Conservation (phyloP, 2,329 filamentous ascomycete species). For the Colletotrichum brevisporum region DNA sequence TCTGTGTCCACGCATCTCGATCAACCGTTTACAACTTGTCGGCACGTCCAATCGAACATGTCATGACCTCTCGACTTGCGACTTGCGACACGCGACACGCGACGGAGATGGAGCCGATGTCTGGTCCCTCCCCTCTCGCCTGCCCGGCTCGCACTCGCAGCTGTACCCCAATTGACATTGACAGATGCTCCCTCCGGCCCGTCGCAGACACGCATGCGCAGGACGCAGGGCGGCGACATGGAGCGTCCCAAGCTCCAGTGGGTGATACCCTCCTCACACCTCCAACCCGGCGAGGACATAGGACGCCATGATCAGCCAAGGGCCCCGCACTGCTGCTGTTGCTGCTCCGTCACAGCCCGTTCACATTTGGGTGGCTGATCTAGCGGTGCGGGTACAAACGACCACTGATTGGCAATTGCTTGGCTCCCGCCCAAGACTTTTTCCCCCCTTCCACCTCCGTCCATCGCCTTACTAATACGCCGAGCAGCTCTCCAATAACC, state of each 20-base stretch:
- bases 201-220: constrained; percentile 17
- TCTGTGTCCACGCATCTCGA: constrained; percentile 9
- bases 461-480: background rate
- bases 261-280: constrained; percentile 11
- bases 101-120: background rate
- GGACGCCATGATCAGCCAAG: constrained; percentile 28
- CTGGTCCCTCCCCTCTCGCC: background rate
- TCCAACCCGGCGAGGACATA: constrained; percentile 3
- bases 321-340: constrained; percentile 14
- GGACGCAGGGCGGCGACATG: constrained; percentile 22
- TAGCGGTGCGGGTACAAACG: constrained; percentile 11
- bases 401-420: constrained; percentile 23
- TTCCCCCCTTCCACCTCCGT: too few species aligned
- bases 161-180: constrained; percentile 35
- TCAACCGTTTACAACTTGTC: background rate
- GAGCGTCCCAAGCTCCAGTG: constrained; percentile 37
- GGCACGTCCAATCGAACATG: constrained; percentile 8
- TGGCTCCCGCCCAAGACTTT: constrained; percentile 23
- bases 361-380: constrained; percentile 1
- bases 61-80: constrained; percentile 14
- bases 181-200: constrained; percentile 12
- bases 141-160: constrained; percentile 30
- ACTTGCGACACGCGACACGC: constrained; percentile 20
- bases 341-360: constrained; percentile 12
- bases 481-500: background rate